These are phyloP conservation scores for Ogataea henricii DNA, from an alignment of 805 yeast genomes.

Conservation along the genomic window DNA sequence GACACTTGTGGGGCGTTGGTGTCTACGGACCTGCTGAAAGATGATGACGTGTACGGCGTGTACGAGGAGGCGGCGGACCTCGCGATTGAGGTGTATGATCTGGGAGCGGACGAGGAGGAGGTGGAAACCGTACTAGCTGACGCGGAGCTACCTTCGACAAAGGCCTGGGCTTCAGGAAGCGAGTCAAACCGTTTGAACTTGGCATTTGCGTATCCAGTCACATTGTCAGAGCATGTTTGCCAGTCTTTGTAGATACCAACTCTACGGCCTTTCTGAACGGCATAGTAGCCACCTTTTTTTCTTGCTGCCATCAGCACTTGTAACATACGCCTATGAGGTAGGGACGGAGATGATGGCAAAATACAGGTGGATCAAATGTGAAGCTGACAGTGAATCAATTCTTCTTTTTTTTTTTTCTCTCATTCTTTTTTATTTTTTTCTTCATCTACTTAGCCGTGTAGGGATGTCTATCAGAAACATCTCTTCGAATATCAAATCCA, in stretches of 20 bases:
- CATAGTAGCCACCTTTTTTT: constrained; percentile 39
- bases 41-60: not conserved
- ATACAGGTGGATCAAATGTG: no score
- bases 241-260: constrained; percentile 63
- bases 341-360: no score
- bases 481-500: no score
- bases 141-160: constrained; percentile 26
- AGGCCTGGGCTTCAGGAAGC: constrained; percentile 49
- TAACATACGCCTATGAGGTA: not conserved
- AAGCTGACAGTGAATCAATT: no score
- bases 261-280: constrained; percentile 53
- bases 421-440: no score
- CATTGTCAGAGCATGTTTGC: constrained; percentile 56
- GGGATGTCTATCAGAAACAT: not conserved
- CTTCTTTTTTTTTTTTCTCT: no score
- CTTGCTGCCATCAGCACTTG: not conserved
- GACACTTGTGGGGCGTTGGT: not conserved
- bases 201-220: constrained; percentile 58
- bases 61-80: not conserved
- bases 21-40: not conserved
- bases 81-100: not conserved
- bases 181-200: constrained; percentile 56
- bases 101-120: not conserved
- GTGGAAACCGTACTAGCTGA: no score
- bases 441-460: no score